A percentile compares a stretch with the other conserved stretches of the same genome.
These are phyloP conservation scores for Torrubiella hemipterigena DNA, from an alignment of 2,329 filamentous ascomycete genomes.

Conservation along the genomic window DNA sequence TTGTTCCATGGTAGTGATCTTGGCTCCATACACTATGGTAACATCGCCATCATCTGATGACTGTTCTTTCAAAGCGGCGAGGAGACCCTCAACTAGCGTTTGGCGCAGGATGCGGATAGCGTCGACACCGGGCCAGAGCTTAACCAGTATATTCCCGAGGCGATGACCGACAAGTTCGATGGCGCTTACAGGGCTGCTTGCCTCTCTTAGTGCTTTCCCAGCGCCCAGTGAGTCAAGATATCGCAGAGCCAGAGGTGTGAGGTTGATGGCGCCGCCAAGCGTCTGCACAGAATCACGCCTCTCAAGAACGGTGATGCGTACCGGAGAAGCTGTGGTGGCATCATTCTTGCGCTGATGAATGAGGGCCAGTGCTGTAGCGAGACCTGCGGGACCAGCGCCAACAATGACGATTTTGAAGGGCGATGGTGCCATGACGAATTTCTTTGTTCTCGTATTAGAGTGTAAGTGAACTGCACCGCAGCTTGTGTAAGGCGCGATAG, in stretches of 20 bases:
- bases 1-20: conserved; percentile 9
- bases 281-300: conserved; percentile 30
- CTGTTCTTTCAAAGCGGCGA: conserved; percentile 6
- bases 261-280: conserved; percentile 31
- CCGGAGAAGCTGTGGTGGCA: conserved; percentile 13
- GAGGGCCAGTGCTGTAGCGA: conserved; percentile 35
- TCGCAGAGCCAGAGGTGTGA: conserved; percentile 32
- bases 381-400: conserved; percentile 38
- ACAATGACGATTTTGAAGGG: conserved; percentile 24
- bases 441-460: too few relatives aligned
- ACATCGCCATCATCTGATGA: too few relatives aligned
- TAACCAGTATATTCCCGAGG: conserved; percentile 12
- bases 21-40: conserved; percentile 9
- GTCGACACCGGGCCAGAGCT: conserved; percentile 13
- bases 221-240: conserved; percentile 28
- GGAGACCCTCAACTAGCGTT: conserved; percentile 13
- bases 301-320: conserved; percentile 37
- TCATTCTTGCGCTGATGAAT: conserved; percentile 27
- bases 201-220: conserved; percentile 11
- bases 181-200: conserved; percentile 9
- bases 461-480: too few relatives aligned
- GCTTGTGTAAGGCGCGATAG: too few relatives aligned
- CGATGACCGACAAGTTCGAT: conserved; percentile 17
- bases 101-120: conserved; percentile 15
- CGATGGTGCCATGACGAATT: too few relatives aligned